Evolutionary conservation across 1,284 basidiomycete species (phyloP), one percentile per base, ranked within the genome.

Genomic region (Bondarzewia mesenterica): DNA sequence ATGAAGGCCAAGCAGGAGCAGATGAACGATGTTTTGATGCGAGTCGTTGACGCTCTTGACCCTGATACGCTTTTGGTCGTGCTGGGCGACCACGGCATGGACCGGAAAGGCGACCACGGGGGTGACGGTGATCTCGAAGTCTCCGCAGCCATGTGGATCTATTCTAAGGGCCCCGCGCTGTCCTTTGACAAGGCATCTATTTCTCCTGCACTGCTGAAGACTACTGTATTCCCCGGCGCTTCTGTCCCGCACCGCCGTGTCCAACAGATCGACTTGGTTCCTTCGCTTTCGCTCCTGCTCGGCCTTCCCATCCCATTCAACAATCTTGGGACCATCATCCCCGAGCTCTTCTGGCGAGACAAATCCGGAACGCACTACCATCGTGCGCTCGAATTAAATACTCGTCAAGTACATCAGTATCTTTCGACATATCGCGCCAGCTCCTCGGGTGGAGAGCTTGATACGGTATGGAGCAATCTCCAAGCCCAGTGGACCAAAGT

Each of bases 1-100:
- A 96, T 98, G 91, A 80, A 76, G 54, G 65, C 77, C 23, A 99
- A 99, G 66, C 71, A 98, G 25, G 59, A 71, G 51, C 89, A 97
- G 63, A 94, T 95, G 89, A 81, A 97, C 59, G 64, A 72, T n/a
- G 82, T 96, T 1, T 68, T 98, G 3, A 63, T 67, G 10, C 72
- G 76, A 2, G 82, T 94, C 3, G 88, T 96, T 6, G 71, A 75
- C 1, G 54, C 68, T 7, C 59, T 85, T 21, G 84, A 90, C 53
- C 78, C 93, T 5, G 85, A 94, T 47, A 96, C 94, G 0, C 71
- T 99, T 0, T 74, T 99, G 2, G 78, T 99, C 41, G 77, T 99
- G 2, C 74, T 99, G 7, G 96, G 96, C 1, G 95, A 99, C 61
- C 96, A 99, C 61, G 95, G 96, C 0, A 99, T 99, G 96, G 94